Conservation (phyloP, 2,329 filamentous ascomycete species). For the Byssoonygena ceratinophila region DNA sequence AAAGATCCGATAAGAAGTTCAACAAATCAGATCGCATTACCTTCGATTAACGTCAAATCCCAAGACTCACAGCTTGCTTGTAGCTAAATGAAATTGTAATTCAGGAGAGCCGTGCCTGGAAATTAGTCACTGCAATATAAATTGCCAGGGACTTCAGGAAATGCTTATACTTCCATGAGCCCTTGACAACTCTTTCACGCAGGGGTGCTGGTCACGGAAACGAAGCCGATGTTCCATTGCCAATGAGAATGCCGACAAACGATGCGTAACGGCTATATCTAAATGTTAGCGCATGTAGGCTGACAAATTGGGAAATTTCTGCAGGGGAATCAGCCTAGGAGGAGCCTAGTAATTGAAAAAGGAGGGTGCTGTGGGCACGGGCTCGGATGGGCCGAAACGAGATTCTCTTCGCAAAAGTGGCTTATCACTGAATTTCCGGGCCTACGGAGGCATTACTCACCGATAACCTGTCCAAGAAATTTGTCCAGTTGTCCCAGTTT, state of each 20-base stretch:
- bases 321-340: background rate
- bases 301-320: background rate
- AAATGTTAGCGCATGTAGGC: slow-evolving; percentile 4
- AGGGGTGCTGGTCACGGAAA: background rate
- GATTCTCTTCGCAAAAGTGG: background rate
- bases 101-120: background rate
- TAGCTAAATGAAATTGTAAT: background rate
- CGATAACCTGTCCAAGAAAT: background rate
- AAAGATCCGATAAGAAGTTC: too few relatives aligned
- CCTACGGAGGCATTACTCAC: background rate
- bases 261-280: background rate
- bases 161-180: background rate
- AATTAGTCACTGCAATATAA: background rate
- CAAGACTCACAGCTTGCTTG: background rate
- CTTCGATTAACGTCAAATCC: too few relatives aligned
- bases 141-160: background rate
- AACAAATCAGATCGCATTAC: too few relatives aligned
- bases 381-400: background rate
- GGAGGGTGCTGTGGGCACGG: background rate
- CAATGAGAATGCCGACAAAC: background rate
- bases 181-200: background rate
- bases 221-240: background rate
- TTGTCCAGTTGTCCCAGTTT: background rate
- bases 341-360: background rate
- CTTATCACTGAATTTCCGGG: background rate